Evolutionary conservation across 2,329 filamentous ascomycete species (phyloP), one percentile per base, ranked within the genome.

Genomic region (Aspergillus carbonarius): DNA sequence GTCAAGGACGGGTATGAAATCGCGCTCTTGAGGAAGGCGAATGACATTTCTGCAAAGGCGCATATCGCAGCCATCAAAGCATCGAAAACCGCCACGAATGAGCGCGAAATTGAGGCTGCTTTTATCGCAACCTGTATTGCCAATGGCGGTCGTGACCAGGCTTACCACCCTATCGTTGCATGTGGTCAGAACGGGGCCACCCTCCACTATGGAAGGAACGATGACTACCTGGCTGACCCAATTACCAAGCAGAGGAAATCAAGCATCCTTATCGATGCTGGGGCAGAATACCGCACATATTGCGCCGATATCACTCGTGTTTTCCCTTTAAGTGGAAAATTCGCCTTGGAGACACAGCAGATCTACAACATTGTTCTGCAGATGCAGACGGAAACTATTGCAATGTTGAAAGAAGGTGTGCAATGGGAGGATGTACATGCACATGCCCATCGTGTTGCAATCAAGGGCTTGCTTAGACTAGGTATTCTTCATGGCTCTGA

Each of bases 291-390:
- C 76, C 78, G 87, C 50, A 88, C 89, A 66, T 98, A 99, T 73
- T 92, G 92, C 30, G 90, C 89, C 58, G 93, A 98, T 74, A 87
- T 98, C 27, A 98, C 95, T 0, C 86, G 93, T 37, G 95, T 93
- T 0, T 86, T 97, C 64, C 93, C 93, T 4, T 77, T 97, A 20
- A 84, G 82, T 13, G 90, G 90, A 5, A 78, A 78, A 0, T 96
- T 92, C 66, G 84, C 85, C 0, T 73, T 81, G 13, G 89, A 93
- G 71, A 88, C 88, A 0, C 82, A 83, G 49, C 83, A 85, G 9
- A 88, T 97, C 54, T 93, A 97, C 72, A 81, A 85, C 47, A 81
- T 95, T 25, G 93, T 96, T 3, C 81, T 89, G 65, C 79, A 83
- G 59, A 96, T 97, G 92, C 93, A 96, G 75, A 79, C 83, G 7